Evolutionary conservation across 148 eudicot species (phyloP), one percentile per base, ranked within the genome.

Genomic region (Amaranthus hypochondriacus): DNA sequence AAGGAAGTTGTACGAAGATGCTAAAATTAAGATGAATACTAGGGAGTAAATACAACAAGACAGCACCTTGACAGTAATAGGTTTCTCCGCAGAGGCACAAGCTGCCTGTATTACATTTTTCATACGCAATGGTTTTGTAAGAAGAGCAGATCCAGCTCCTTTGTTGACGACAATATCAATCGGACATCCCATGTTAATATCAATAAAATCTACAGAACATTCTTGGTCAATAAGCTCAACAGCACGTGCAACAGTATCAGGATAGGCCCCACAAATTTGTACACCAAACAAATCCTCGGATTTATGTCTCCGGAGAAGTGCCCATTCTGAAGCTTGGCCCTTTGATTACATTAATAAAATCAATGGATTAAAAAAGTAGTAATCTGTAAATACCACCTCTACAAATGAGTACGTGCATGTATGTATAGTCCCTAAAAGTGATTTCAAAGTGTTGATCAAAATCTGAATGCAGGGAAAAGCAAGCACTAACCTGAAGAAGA

Each of bases 311-410:
- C 97, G 90, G 62, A 96, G 90, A 80, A 96, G 75, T 2, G 99
- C 99, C 99, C 99, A 96, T 76, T 96, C 99, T n/a, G 99, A 89
- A 81, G 96, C 93, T 83, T 96, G 97, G 49, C 99, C 99, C 99
- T 96, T 79, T 73, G 43, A 59, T 63, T 5, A 67, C 50, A 53
- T 51, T 18, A 28, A 63, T 18, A 55, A 43, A 59, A 7, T 46
- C 15, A n/a, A 68, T 14, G 14, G 2, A 54, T 21, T 9, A 67
- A 9, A 13, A 55, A 49, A 44, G 7, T 47, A 59, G 4, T 62
- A 60, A 4, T 42, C 5, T 56, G 63, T 51, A 12, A 52, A 3
- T 53, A 69, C 61, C 5, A 15, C 21, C 14, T 14, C 11, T 28
- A 39, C 4, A 63, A 2, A 15, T 6, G 42, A 47, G 50, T 49